Base-by-base conservation (phyloP, 148 eudicot species). In the Rheum nobile region DNA sequence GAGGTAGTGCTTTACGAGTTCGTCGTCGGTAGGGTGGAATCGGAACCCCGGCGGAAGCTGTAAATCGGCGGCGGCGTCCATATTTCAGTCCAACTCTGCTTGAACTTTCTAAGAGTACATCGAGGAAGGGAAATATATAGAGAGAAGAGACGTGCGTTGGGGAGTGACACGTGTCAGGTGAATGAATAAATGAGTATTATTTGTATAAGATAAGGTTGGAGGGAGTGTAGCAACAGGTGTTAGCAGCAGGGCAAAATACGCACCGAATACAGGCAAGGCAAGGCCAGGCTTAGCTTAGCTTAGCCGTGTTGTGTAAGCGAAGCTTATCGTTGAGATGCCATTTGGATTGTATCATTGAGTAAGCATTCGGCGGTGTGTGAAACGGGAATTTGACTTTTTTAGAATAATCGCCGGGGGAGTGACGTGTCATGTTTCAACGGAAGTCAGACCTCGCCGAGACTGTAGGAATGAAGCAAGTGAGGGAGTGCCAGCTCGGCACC, bases 1-100 rank as follows among this genome's bases (percentile, higher is more conserved):
- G 48, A 71, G 73, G 73, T 71, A 71, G 50, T 71, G 73, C 10
- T 50, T 21, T 24, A 71, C 73, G 17, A 71, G 50, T 50, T 71
- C 73, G 16, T 71, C 73, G 9, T 71, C 73, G 8, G 73, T 71
- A 1, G 73, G 73, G 31, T 71, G 73, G 73, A 71, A 71, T 22
- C 73, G 46, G 50, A 71, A 71, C 5, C 73, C 73, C 3, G 73
- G 73, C 16, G 47, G 75, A 16, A 86, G 35, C 72, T 75, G 77
- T 31, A 71, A 41, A n/a, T 71, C 48, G 50, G 46, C 72, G 29
- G 71, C 4, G 71, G 72, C 21, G 39, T 16, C 70, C 68, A 63
- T 63, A 4, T 14, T 59, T 59, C 16, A 37, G 2, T 37, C 6
- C 6, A n/a, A n/a, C n/a, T n/a, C n/a, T n/a, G n/a, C n/a, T n/a